phyloP scores from a whole-genome alignment of 2,329 filamentous ascomycete genomes.

The Clonostachys sp. region DNA sequence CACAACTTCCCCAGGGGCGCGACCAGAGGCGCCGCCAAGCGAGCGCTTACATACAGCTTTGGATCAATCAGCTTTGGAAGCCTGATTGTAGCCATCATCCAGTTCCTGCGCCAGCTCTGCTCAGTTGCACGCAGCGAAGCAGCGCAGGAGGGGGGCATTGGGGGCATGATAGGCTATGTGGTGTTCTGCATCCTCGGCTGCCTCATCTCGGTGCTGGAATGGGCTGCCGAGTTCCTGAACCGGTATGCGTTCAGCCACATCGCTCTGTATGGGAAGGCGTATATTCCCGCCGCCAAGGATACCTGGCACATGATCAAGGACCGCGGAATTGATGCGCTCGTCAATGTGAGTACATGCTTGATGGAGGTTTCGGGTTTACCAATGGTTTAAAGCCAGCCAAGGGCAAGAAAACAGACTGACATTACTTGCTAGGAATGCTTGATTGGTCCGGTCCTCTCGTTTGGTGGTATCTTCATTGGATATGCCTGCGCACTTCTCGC shows the following conservation, averaged over 20 bases:
- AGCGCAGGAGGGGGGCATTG: constrained; percentile 65
- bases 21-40: constrained; percentile 77
- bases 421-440: constrained; percentile 58
- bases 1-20: constrained; percentile 68
- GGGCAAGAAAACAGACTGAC: constrained; percentile 1
- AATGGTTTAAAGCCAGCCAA: too few relatives aligned
- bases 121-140: constrained; percentile 66
- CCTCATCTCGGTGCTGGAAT: constrained; percentile 72
- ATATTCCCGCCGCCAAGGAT: constrained; percentile 81
- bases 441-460: constrained; percentile 67
- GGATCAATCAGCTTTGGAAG: constrained; percentile 87
- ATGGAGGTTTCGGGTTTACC: too few relatives aligned
- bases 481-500: constrained; percentile 78
- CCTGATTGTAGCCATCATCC: constrained; percentile 80
- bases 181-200: constrained; percentile 74
- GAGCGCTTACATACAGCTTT: constrained; percentile 85
- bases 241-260: constrained; percentile 92
- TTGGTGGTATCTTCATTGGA: constrained; percentile 78
- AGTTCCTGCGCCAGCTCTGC: constrained; percentile 76
- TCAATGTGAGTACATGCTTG: constrained; percentile 49
- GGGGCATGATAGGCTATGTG: constrained; percentile 61
- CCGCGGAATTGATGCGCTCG: constrained; percentile 82
- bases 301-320: constrained; percentile 91
- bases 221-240: constrained; percentile 86
- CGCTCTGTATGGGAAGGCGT: constrained; percentile 85